Evolutionary conservation across 2,329 filamentous ascomycete species (phyloP), one percentile per base, ranked within the genome.

Genomic region (Arthroderma uncinatum): DNA sequence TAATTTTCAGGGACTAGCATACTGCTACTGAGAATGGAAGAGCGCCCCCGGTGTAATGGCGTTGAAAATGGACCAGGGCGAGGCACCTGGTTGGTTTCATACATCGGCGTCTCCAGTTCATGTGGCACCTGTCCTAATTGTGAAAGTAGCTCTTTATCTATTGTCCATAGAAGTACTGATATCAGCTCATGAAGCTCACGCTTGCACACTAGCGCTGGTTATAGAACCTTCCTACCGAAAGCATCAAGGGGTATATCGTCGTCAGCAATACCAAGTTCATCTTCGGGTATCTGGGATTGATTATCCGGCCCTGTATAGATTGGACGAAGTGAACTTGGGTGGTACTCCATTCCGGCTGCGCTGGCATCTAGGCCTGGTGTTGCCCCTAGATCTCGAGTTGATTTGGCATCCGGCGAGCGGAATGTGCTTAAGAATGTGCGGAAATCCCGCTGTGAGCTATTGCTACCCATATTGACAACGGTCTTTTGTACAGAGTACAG

Each of bases 231-330:
- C 47, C 7, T 62, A 80, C 78, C 77, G 62, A 79, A 80, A 2
- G 71, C 71, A 68, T 81, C 76, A 10, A 79, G 67, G 6, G 67
- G 62, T n/a, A 64, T 33, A 30, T 70, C 67, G 39, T 50, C 47
- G 25, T 50, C 47, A 33, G 25, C 3, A 9, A 50, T 30, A 5
- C 33, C n/a, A 33, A 33, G 7, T 16, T n/a, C 47, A 3, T 8
- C 47, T 33, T 50, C 10, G 23, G 47, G 47, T 50, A 33, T 50
- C 47, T 33, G 47, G n/a, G 4, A 5, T 33, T 50, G 47, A 14
- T 16, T 2, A 2, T 33, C 12, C 4, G 16, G n/a, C 4, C 19
- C 47, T 50, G 12, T 19, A 19, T 33, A 33, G 25, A 9, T 34
- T n/a, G 23, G 25, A 16, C 23, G 6, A 50, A 16, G 14, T 8